These are phyloP conservation scores for Syncephalastrum monosporum DNA, from an alignment of 371 early-diverging fungal genomes.

Conservation along the genomic window DNA sequence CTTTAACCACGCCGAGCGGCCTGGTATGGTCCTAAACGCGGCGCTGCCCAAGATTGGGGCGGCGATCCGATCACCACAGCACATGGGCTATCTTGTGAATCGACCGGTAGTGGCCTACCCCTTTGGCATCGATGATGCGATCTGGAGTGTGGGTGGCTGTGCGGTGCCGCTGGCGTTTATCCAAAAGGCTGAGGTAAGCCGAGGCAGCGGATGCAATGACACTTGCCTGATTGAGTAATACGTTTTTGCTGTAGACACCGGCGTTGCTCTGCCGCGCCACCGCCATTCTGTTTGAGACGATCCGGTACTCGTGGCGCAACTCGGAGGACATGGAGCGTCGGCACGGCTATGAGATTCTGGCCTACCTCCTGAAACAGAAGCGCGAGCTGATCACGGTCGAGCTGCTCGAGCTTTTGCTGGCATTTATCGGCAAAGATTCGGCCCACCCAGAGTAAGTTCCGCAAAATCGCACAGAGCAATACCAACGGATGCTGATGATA, in stretches of 20 bases:
- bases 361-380: constrained; percentile 64
- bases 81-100: constrained; percentile 54
- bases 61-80: constrained; percentile 44
- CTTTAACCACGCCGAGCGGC: constrained; percentile 14
- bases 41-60: constrained; percentile 59
- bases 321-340: constrained; percentile 74
- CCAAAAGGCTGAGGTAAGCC: constrained; percentile 59
- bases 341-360: constrained; percentile 75
- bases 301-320: constrained; percentile 71
- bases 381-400: constrained; percentile 58
- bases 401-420: constrained; percentile 59
- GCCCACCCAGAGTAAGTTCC: constrained; percentile 52
- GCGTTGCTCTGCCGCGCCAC: constrained; percentile 59
- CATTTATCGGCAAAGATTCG: constrained; percentile 65
- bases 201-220: not conserved
- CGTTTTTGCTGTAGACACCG: constrained; percentile 39
- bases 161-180: constrained; percentile 62
- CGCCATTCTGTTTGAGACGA: constrained; percentile 59
- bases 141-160: constrained; percentile 77
- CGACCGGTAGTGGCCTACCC: constrained; percentile 57
- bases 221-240: not conserved
- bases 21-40: constrained; percentile 54
- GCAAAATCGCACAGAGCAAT: not conserved
- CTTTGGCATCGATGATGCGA: constrained; percentile 63
- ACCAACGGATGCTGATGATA: not conserved